Conservation (phyloP, 2,329 filamentous ascomycete genomes). For the Epichloe amarillans region DNA sequence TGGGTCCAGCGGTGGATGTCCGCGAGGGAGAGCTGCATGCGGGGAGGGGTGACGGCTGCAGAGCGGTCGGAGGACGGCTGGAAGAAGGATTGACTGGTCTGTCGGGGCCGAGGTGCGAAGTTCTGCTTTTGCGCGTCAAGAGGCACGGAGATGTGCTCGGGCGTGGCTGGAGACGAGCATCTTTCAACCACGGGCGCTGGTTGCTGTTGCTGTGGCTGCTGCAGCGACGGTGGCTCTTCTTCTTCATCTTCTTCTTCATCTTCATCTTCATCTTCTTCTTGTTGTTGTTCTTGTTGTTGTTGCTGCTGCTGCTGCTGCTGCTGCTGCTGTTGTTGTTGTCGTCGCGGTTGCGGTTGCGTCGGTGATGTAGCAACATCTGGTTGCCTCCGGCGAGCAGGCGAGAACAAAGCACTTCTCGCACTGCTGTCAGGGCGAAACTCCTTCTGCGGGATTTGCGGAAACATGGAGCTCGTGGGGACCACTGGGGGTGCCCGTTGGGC, state of each 20-base stretch:
- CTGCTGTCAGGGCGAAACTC: slow-evolving; percentile 19
- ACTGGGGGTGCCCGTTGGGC: slow-evolving; percentile 12
- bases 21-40: slow-evolving; percentile 27
- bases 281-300: neutral
- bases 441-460: slow-evolving; percentile 21
- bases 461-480: slow-evolving; percentile 26
- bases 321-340: neutral
- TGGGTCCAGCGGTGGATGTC: slow-evolving; percentile 30
- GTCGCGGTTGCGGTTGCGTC: neutral
- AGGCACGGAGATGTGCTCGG: slow-evolving; percentile 19
- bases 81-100: slow-evolving; percentile 25
- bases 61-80: slow-evolving; percentile 17
- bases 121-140: slow-evolving; percentile 33
- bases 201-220: neutral
- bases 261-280: too few species aligned
- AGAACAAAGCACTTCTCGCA: slow-evolving; percentile 22
- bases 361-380: too few species aligned
- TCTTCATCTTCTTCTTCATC: neutral
- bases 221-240: neutral
- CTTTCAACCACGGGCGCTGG: neutral
- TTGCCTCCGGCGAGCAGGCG: slow-evolving; percentile 14
- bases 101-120: slow-evolving; percentile 31
- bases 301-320: neutral
- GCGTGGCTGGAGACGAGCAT: slow-evolving; percentile 16
- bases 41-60: slow-evolving; percentile 21